Base-by-base conservation (phyloP, 306 rosid genomes). In the Cicer pinnatifidum region DNA sequence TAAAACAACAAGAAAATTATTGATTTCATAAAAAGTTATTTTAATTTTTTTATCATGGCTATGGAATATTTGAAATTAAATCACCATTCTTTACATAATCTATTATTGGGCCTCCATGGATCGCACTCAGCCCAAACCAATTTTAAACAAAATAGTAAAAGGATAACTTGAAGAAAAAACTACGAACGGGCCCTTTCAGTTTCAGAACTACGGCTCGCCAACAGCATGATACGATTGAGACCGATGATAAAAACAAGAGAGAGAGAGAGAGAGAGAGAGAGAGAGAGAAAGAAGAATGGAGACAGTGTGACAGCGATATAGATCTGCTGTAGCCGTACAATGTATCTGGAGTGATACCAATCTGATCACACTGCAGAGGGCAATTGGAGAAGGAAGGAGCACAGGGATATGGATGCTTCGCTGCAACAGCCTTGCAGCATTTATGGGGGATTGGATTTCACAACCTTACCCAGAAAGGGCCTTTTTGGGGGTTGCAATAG, bases 101-200 rank as follows among this genome's bases (percentile, higher is more conserved):
- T 57, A 20, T 9, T 6, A 57, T 57, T 10, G 38, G 39, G 39
- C 63, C 63, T 57, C 28, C 5, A 58, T 58, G 43, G 7, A 28
- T 58, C 11, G 65, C 9, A 28, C 41, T 58, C 65, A 4, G 41
- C 43, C 65, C 65, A 28, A 58, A 58, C 65, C 16, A 58, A 58
- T 58, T 28, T 58, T 11, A 11, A 58, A 7, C 16, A 58, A 58
- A 58, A 58, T 11, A 58, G 41, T 58, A 6, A 58, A 58, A 6
- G 6, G 9, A 28, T 23, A 23, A 23, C n/a, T 48, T 8, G 11
- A 53, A 58, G 64, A 58, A 58, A 58, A 58, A 58, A 58, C 65
- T 58, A 58, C 13, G 11, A 58, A 23, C 11, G 41, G 10, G 41
- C 9, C 64, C 10, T 58, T 11, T 28, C 40, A 54, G 61, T 23